A percentile compares a stretch with the other conserved stretches of the same genome.
Evolutionary conservation across 1,139 yeast genomes (phyloP).

Genomic region (Hanseniaspora sp.): DNA sequence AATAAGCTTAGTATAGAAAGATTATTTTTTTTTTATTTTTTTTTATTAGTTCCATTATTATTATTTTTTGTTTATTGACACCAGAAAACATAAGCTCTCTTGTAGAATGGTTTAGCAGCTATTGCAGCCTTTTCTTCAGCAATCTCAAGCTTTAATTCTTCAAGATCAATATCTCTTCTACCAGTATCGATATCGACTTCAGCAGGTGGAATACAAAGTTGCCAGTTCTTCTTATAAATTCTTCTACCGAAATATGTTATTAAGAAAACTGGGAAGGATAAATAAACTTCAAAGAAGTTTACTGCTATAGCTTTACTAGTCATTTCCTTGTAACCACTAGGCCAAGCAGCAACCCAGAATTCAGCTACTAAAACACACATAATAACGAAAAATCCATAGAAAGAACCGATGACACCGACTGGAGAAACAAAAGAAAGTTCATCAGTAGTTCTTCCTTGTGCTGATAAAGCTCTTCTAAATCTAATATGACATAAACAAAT

Average conservation of each 20-base stretch:
- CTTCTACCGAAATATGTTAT: constrained; percentile 48
- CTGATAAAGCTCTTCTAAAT: constrained; percentile 51
- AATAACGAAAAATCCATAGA: constrained; percentile 39
- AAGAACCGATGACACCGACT: constrained; percentile 47
- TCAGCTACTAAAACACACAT: constrained; percentile 45
- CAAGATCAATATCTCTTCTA: constrained; percentile 60
- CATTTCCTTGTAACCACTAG: constrained; percentile 38
- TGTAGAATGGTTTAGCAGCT: constrained; percentile 44
- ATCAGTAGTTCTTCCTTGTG: constrained; percentile 44
- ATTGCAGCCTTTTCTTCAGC: constrained; percentile 51
- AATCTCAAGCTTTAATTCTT: constrained; percentile 54
- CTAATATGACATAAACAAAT: constrained; percentile 53
- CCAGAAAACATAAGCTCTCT: constrained; percentile 35
- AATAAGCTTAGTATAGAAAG: neutral
- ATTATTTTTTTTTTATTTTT: neutral
- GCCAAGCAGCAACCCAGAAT: constrained; percentile 69
- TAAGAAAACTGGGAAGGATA: constrained; percentile 53
- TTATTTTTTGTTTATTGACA: neutral
- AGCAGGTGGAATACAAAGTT: constrained; percentile 37
- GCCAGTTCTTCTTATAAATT: constrained; percentile 48
- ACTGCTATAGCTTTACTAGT: constrained; percentile 42
- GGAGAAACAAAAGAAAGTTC: constrained; percentile 48
- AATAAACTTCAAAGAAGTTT: constrained; percentile 49
- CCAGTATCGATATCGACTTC: constrained; percentile 63
- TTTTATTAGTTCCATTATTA: too few species aligned